phyloP scores from a whole-genome alignment of 2,329 filamentous ascomycete species.

The Colletotrichum sp. region DNA sequence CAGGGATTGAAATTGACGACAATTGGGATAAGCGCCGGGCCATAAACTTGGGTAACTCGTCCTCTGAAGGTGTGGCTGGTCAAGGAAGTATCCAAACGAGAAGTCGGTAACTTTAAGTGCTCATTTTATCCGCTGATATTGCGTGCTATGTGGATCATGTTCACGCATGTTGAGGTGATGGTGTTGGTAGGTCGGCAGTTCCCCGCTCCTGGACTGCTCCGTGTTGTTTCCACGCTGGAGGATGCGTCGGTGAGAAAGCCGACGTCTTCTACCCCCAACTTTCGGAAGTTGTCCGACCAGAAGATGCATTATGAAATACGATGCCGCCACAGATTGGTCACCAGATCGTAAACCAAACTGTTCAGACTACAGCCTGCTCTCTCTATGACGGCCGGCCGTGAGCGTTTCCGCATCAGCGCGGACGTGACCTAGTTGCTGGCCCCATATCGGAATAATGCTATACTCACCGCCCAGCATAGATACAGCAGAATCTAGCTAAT shows the following conservation, averaged over 20 bases:
- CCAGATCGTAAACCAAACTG: not conserved
- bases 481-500: too few relatives aligned
- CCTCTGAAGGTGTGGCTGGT: not conserved
- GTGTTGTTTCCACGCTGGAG: not conserved
- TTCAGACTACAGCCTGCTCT: not conserved
- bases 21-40: not conserved
- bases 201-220: not conserved
- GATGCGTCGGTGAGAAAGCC: slow-evolving; percentile 4
- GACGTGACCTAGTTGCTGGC: not conserved
- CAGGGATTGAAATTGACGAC: not conserved
- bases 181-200: not conserved
- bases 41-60: not conserved
- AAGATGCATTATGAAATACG: not conserved
- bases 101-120: not conserved
- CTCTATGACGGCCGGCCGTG: not conserved
- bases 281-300: not conserved
- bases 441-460: too few relatives aligned
- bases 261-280: not conserved
- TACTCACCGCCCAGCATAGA: too few relatives aligned
- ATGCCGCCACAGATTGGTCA: not conserved
- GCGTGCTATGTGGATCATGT: not conserved
- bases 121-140: not conserved
- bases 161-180: not conserved
- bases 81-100: not conserved
- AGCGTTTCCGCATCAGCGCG: not conserved